Conservation (phyloP, 2,329 filamentous ascomycete genomes). For the Xylariaceae sp. region DNA sequence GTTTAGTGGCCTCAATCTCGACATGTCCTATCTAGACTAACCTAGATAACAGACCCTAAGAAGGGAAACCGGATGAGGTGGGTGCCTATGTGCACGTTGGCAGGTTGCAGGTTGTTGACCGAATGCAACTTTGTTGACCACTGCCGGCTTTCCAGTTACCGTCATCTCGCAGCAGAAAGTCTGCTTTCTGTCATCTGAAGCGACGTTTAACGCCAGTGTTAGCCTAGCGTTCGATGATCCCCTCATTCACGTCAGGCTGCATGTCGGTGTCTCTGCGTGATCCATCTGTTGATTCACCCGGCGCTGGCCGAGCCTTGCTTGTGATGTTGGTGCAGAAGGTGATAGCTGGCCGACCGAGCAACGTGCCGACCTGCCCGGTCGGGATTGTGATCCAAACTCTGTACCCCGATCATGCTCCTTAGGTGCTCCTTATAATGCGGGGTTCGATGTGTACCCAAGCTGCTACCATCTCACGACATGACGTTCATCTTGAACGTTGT, state of each 20-base stretch:
- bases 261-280: background rate
- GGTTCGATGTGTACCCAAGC: too few relatives aligned
- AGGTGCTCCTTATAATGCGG: too few relatives aligned
- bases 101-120: too few relatives aligned
- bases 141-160: background rate
- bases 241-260: conserved; percentile 7
- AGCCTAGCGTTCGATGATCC: conserved; percentile 10
- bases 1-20: background rate
- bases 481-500: conserved; percentile 1
- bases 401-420: too few relatives aligned
- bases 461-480: conserved; percentile 1
- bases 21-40: too few relatives aligned
- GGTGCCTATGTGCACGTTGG: too few relatives aligned
- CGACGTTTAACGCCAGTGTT: background rate
- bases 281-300: background rate
- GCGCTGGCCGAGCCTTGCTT: too few relatives aligned
- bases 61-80: too few relatives aligned
- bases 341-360: too few relatives aligned
- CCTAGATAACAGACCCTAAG: background rate
- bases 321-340: too few relatives aligned
- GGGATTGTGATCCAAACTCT: background rate
- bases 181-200: conserved; percentile 1
- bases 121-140: background rate
- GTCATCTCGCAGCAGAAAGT: conserved; percentile 8
- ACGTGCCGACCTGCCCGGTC: background rate